Evolutionary conservation across 257 asterid species (phyloP), one percentile per base, ranked within the genome.

Genomic region (Solanum sejunctum): DNA sequence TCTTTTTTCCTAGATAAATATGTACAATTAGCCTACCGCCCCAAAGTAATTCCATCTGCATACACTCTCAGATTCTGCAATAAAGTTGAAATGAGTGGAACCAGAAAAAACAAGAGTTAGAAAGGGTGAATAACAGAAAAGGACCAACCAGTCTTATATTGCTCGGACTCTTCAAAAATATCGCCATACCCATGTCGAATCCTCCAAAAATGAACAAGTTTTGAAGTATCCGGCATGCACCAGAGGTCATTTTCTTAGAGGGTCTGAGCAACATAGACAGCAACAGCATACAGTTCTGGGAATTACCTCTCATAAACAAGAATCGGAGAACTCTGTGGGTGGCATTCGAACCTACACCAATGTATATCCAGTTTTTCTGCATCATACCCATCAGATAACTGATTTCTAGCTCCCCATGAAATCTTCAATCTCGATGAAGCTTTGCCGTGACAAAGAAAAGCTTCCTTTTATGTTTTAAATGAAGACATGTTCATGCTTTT

Each of bases 1-100:
- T 83, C 55, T 67, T 54, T 56, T 84, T 56, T 83, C 73, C 83
- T 81, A 75, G 6, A 43, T 49, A 82, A 84, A 87, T 87, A 90
- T 86, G 84, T 85, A 88, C 91, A 87, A 80, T 83, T 83, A 54
- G 70, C 83, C 80, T 80, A 86, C 88, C 8, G 47, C 49, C 17
- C 83, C 83, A 28, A 78, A 54, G 83, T 60, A 32, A 78, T 56
- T 84, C 49, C 47, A 85, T 77, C 69, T 84, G 84, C 86, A 57
- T 45, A 36, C 54, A 32, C 36, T 82, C 85, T 86, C 87, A 55
- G 79, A 52, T 87, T 83, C 91, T 83, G 85, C 91, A 61, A 85
- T 60, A 83, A 85, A 79, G 81, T 75, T 60, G 78, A 71, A 41
- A 84, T 15, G 73, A 41, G 63, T 15, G 36, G 64, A 18, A 36